Conservation (phyloP, 345 rosid species). For the Brassica napus region Da-Ae NC_063446.1:14070001-14070500, state of each 20-base stretch:
- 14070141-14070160: not conserved
- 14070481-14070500: not conserved
- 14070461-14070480: not conserved
- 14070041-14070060: no score
- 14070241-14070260: not conserved
- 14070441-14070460: not conserved
- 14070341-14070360: not conserved
- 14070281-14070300: not conserved
- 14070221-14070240: no score
- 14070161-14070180: not conserved
- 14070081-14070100: no score
- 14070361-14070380: not conserved
- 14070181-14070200: not conserved
- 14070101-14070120: not conserved
- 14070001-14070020: no score
- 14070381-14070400: not conserved
- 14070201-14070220: not conserved
- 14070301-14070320: not conserved
- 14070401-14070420: not conserved
- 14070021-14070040: no score
- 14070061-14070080: no score
- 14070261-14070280: no score
- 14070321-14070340: not conserved
- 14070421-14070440: not conserved
- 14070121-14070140: not conserved